phyloP scores from a whole-genome alignment of 306 rosid species.

The Citrullus amarus region DNA sequence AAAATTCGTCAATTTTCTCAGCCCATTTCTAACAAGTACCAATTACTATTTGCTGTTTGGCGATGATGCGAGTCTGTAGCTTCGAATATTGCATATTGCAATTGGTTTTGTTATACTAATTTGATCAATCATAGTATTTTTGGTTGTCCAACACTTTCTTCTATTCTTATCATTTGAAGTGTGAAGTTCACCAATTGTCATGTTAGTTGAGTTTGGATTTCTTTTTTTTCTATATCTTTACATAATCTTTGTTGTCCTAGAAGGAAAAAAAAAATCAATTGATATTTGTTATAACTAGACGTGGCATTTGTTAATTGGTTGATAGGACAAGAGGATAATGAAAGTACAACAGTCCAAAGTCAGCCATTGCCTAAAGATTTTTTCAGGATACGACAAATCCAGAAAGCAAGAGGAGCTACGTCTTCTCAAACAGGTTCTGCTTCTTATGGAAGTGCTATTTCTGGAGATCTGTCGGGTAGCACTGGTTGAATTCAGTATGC shows the following conservation, averaged over 20 bases:
- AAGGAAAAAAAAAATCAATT: too few relatives aligned
- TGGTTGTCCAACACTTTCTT: not conserved
- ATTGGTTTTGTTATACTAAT: not conserved
- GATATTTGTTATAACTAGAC: not conserved
- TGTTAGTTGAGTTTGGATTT: not conserved
- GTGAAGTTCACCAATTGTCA: not conserved
- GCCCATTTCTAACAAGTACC: not conserved
- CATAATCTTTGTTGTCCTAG: not conserved
- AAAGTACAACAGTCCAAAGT: conserved; percentile 63
- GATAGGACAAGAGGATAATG: conserved; percentile 78
- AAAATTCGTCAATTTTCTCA: not conserved
- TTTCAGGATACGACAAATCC: conserved; percentile 72
- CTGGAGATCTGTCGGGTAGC: conserved; percentile 92
- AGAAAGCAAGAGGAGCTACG: conserved; percentile 59
- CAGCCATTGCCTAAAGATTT: conserved; percentile 83
- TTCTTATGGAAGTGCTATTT: conserved; percentile 84
- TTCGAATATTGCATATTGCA: not conserved
- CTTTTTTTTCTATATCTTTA: not conserved
- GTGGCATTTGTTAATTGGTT: not conserved
- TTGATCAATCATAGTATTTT: not conserved
- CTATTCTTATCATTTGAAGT: not conserved
- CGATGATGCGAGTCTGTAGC: not conserved
- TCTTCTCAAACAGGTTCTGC: conserved; percentile 83
- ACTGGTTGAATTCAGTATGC: conserved; percentile 33
- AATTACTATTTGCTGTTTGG: not conserved